Evolutionary conservation across 108 stramenopile genomes (phyloP), one percentile per base, ranked within the genome.

Genomic region (Schizochytrium sp.): DNA sequence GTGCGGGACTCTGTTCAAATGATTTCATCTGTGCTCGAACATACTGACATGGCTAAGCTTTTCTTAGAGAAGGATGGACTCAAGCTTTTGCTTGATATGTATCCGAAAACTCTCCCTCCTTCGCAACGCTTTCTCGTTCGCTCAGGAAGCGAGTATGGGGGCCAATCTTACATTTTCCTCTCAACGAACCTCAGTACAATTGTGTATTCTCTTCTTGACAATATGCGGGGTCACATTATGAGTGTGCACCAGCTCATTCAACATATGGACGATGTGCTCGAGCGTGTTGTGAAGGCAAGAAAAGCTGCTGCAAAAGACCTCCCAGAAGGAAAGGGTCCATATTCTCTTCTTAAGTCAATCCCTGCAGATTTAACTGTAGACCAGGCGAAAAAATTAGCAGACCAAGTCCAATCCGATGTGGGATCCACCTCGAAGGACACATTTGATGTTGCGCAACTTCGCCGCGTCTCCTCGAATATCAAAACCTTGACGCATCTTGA

Each of bases 31-130:
- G 47, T 83, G 76, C 76, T 83, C 15, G 76, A 83, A 53, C 76
- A 83, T 38, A 28, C 5, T 10, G 28, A 42, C 10, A 19, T 83
- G 47, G 76, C 47, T 40, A 83, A 83, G 53, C 47, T 83, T 0
- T 83, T 83, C 55, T 8, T 50, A 10, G 76, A 83, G 5, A 83
- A 83, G 3, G 76, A 53, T 38, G 76, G 76, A 53, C 76, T 83
- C 47, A 83, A 83, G 76, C 50, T 55, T 10, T 40, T 83, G 76
- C 76, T 83, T 38, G 53, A 83, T 83, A 55, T 83, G 5, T 83
- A 83, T 2, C 76, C 47, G 28, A 55, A 83, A 28, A 83, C 76
- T 17, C 53, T 83, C 5, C 76, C 76, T 8, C 50, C 53, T 40
- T 83, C 76, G 1, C 15, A 47, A 53, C 47, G 76, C 3, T 83